Conservation (phyloP, 2,329 filamentous ascomycete genomes). For the Pseudocercospora macadamiae region DNA sequence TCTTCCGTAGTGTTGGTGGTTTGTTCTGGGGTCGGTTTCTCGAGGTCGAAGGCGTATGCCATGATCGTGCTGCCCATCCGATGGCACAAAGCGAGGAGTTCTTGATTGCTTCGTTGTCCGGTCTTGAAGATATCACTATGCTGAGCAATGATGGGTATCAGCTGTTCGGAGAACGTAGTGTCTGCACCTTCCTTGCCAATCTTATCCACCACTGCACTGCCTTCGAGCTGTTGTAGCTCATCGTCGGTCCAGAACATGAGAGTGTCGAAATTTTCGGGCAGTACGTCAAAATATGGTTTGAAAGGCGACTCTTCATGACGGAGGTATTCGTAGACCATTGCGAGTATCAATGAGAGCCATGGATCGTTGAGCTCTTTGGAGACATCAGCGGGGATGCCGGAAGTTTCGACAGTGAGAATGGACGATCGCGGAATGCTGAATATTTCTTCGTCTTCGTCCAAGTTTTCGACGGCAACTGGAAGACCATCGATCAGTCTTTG, state of each 20-base stretch:
- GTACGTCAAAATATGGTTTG: slow-evolving; percentile 76
- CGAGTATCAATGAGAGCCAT: slow-evolving; percentile 67
- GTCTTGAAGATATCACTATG: slow-evolving; percentile 44
- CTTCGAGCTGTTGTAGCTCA: slow-evolving; percentile 74
- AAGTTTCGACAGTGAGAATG: slow-evolving; percentile 75
- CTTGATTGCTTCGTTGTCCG: slow-evolving; percentile 47
- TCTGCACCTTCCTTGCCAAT: slow-evolving; percentile 76
- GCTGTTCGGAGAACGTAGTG: slow-evolving; percentile 62
- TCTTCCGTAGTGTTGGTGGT: slow-evolving; percentile 60
- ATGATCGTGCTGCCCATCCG: slow-evolving; percentile 87
- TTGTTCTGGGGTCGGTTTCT: slow-evolving; percentile 51
- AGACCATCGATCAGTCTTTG: slow-evolving; percentile 8
- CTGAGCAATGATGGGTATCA: slow-evolving; percentile 57
- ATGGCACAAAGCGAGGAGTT: slow-evolving; percentile 65
- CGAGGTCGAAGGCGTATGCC: slow-evolving; percentile 89
- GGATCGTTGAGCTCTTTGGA: slow-evolving; percentile 43
- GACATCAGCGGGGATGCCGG: slow-evolving; percentile 56
- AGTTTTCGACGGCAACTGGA: slow-evolving; percentile 70
- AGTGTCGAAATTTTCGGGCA: slow-evolving; percentile 75
- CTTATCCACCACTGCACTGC: slow-evolving; percentile 73
- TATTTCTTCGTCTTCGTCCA: slow-evolving; percentile 73
- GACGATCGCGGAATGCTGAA: slow-evolving; percentile 75
- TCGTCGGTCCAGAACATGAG: slow-evolving; percentile 83
- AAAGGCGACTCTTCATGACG: slow-evolving; percentile 65
- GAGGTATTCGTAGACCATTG: slow-evolving; percentile 77